These are phyloP conservation scores for Willaertia magna DNA, from an alignment of 208 protist genomes.

Conservation along the genomic window DNA sequence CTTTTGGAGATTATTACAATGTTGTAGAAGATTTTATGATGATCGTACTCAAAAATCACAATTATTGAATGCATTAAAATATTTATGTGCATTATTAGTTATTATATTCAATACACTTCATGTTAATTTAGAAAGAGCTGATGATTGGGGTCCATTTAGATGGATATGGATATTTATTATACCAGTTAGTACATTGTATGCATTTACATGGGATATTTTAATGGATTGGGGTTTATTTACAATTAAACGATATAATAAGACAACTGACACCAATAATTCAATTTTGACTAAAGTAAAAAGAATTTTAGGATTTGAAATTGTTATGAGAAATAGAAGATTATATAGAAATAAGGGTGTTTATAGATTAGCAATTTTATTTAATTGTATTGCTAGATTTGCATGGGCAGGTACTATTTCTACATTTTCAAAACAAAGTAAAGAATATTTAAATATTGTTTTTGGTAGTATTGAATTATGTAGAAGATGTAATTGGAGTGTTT, in stretches of 20 bases:
- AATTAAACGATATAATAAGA: background rate
- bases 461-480: background rate
- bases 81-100: background rate
- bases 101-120: constrained; percentile 11
- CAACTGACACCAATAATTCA: background rate
- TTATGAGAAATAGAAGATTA: background rate
- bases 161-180: background rate
- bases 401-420: constrained; percentile 5
- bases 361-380: background rate
- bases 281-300: too few species aligned
- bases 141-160: background rate
- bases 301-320: background rate
- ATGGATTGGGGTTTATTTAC: constrained; percentile 15
- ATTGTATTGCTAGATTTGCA: constrained; percentile 6
- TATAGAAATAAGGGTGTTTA: background rate
- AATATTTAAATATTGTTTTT: background rate
- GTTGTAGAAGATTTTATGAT: constrained; percentile 7
- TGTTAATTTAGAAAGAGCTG: background rate
- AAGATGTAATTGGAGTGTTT: constrained; percentile 3
- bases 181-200: background rate
- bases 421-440: background rate
- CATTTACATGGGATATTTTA: constrained; percentile 5
- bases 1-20: background rate
- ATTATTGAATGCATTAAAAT: constrained; percentile 5
- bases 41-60: background rate